phyloP scores from a whole-genome alignment of 1,139 yeast genomes.

The Zygoascus meyerae region DNA sequence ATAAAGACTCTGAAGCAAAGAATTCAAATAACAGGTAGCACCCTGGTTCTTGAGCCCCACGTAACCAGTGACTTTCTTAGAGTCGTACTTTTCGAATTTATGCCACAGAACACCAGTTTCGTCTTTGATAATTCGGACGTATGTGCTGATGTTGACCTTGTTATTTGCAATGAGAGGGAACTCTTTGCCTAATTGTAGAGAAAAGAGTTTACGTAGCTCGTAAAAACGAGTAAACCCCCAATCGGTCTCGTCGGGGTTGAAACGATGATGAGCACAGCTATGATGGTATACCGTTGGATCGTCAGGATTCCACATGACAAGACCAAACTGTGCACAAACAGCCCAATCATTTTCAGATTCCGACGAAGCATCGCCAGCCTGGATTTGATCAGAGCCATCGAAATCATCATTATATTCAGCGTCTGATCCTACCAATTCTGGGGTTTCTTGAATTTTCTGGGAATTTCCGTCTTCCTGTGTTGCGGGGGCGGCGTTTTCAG shows the following conservation, averaged over 20 bases:
- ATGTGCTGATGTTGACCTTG: constrained; percentile 65
- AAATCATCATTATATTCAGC: constrained; percentile 16
- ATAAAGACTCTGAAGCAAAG: constrained; percentile 82
- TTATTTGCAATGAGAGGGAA: constrained; percentile 51
- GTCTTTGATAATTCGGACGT: constrained; percentile 72
- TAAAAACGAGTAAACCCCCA: constrained; percentile 92
- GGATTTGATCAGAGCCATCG: constrained; percentile 23
- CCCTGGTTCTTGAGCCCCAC: constrained; percentile 96
- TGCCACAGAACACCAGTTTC: constrained; percentile 95
- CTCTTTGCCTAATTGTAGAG: constrained; percentile 24
- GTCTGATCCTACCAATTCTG: constrained; percentile 5
- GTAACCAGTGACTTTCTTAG: constrained; percentile 79
- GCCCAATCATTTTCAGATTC: constrained; percentile 57
- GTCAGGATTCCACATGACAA: constrained; percentile 77
- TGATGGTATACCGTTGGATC: constrained; percentile 54
- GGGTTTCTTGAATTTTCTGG: not conserved
- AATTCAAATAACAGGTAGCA: constrained; percentile 94
- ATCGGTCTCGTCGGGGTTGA: constrained; percentile 68
- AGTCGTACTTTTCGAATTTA: constrained; percentile 75
- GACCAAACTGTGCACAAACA: constrained; percentile 85
- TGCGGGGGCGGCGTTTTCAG: not conserved
- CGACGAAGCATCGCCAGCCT: constrained; percentile 8
- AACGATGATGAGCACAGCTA: constrained; percentile 77
- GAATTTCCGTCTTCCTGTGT: constrained; percentile 1
- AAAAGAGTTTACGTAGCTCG: constrained; percentile 48